Evolutionary conservation across 768 basidiomycete genomes (phyloP), one percentile per base, ranked within the genome.

Genomic region (Tulasnella sp.): DNA sequence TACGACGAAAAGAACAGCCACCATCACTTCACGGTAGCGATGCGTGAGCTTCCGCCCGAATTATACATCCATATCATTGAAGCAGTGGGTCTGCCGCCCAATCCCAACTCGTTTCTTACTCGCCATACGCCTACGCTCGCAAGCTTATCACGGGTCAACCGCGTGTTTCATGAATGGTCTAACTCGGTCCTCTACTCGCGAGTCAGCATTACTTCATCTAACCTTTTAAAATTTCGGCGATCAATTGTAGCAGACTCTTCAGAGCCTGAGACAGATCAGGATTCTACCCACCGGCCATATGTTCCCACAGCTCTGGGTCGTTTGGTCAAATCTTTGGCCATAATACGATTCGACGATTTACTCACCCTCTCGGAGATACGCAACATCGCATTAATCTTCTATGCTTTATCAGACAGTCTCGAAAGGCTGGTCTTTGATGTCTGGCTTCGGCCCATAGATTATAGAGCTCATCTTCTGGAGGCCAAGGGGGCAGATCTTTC

Each of bases 11-110:
- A n/a, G n/a, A n/a, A n/a, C n/a, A n/a, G n/a, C n/a, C n/a, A n/a
- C n/a, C n/a, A n/a, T n/a, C n/a, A n/a, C n/a, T n/a, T n/a, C n/a
- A n/a, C n/a, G n/a, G n/a, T n/a, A n/a, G n/a, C 27, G 25, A 45
- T 47, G 45, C 29, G 45, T 12, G 29, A 47, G n/a, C 45, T 47
- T 24, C 45, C 45, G 45, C 27, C 28, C 27, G 45, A 47, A 34
- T 20, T 47, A 15, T 24, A 31, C 7, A 19, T 47, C 25, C 25
- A 25, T 24, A 47, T 47, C 45, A 33, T 47, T 25, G 33, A 47
- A 32, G 45, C 32, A 34, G 31, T 47, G 33, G 45, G 45, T 8
- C 45, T 24, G 24, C 45, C 45, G 45, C 27, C 45, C n/a, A 25
- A 47, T 34, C 45, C 29, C 27, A 24, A 32, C 19, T 29, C 45